Base-by-base conservation (phyloP, 2,329 filamentous ascomycete genomes). In the Colletotrichum sansevieriae region DNA sequence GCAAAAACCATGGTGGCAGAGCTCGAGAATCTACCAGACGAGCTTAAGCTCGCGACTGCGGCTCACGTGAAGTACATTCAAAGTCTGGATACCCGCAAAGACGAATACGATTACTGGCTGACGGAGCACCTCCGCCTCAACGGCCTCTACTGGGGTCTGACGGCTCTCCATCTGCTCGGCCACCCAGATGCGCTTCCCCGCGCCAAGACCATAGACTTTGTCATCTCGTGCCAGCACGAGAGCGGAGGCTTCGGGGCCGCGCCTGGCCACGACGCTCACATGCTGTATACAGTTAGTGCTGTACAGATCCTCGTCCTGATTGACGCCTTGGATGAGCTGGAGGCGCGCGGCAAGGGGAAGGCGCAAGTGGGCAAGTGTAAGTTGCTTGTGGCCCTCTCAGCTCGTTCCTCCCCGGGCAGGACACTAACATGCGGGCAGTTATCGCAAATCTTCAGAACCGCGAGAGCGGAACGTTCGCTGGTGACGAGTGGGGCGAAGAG, bases 81-180 rank as follows among this genome's bases (percentile, higher is more conserved):
- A 81, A 93, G 92, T 76, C 87, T 99, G 74, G 94, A 99, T 80
- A 94, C 91, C 73, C 91, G 92, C 77, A 94, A 92, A 83, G 94
- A 98, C 84, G 93, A 98, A 81, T 90, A 97, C 74, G 94, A 98
- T 80, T 99, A 98, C 83, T 98, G 95, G 92, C 86, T 98, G 77
- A 99, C 96, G 13, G 95, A 99, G 81, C 96, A 99, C 79, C 86
- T 99, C 73, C 94, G 96, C 70, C 87, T 99, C 66, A 98, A 96
- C 78, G 96, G 96, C 51, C 88, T 99, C 55, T 99, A 99, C 81
- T 99, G 96, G 96, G 96, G 96, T 13, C 82, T 99, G 65, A 96
- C 91, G 7, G 92, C 95, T 7, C 87, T 98, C 46, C 92, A 97
- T 83, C 86, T 98, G 33, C 89, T 99, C 68, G 88, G 90, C 56